phyloP scores from a whole-genome alignment of 2,329 filamentous ascomycete species.

The Clarireedia homoeocarpa region DNA sequence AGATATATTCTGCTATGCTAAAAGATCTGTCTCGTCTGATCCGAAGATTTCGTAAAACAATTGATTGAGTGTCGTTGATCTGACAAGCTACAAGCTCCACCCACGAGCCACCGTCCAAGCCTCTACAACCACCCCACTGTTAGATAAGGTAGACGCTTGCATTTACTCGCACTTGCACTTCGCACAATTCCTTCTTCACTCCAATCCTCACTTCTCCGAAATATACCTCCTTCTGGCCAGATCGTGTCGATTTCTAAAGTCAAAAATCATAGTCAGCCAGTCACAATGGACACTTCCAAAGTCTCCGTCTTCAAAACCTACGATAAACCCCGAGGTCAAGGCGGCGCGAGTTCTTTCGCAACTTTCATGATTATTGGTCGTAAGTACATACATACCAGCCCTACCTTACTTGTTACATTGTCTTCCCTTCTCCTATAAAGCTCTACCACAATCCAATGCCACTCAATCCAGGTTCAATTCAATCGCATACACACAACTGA shows the following conservation, averaged over 20 bases:
- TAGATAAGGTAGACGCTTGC: too few relatives aligned
- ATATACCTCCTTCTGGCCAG: neutral
- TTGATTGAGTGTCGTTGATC: too few relatives aligned
- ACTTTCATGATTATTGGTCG: conserved; percentile 95
- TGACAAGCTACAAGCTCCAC: too few relatives aligned
- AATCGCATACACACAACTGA: neutral
- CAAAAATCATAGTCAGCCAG: neutral
- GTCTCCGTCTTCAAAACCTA: conserved; percentile 29
- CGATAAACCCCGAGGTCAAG: conserved; percentile 27
- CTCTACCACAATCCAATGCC: conserved; percentile 6
- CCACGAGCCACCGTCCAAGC: too few relatives aligned
- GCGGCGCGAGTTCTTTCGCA: conserved; percentile 66
- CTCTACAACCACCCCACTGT: too few relatives aligned
- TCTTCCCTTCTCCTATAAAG: neutral
- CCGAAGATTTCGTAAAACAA: too few relatives aligned
- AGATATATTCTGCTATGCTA: too few relatives aligned
- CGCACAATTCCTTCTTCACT: neutral
- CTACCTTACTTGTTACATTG: neutral
- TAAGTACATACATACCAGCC: conserved; percentile 39
- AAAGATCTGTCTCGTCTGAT: too few relatives aligned
- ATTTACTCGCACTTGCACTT: too few relatives aligned
- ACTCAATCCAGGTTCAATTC: neutral
- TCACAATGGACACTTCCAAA: conserved; percentile 26
- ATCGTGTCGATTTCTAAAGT: neutral
- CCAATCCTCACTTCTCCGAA: neutral